Evolutionary conservation across 768 basidiomycete species (phyloP), one percentile per base, ranked within the genome.

Genomic region (Saitozyma sp.): DNA sequence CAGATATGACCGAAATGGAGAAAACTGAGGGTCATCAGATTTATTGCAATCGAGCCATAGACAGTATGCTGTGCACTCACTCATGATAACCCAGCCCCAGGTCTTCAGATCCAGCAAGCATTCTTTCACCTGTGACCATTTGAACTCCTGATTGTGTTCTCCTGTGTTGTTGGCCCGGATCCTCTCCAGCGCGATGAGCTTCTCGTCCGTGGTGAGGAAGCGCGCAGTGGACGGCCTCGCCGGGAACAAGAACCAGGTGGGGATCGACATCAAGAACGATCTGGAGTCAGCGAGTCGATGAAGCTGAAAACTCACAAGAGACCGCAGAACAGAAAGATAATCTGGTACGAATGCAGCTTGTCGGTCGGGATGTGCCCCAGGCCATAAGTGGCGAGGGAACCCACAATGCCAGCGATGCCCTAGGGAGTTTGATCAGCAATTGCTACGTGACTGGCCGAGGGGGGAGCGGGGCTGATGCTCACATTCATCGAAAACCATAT

Each of bases 251-350:
- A 83, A 59, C 19, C 56, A 42, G 20, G 64, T 65, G 10, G 64
- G 64, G 20, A 65, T 59, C 8, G 64, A 61, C 3, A 65, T 29
- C 5, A 48, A 17, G 1, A 64, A 45, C 13, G 58, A 43, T 19
- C 46, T 58, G 42, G n/a, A n/a, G n/a, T n/a, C n/a, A n/a, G n/a
- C n/a, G n/a, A n/a, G n/a, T n/a, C n/a, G n/a, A n/a, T n/a, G n/a
- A 68, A 61, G 5, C 58, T 54, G 9, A 61, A 38, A n/a, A 66
- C 65, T 59, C 52, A 66, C 61, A 68, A 59, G 4, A 81, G 65
- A 9, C 83, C 84, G 49, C 81, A 82, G 69, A 83, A 81, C 2
- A 84, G 69, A 73, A 84, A 84, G 42, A 84, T 83, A 29, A 58
- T 20, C 38, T 76, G 83, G 62, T 83, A 84, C 6, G 82, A 75